phyloP scores from a whole-genome alignment of 352 stramenopile genomes.

The Phytophthora quininea region DNA sequence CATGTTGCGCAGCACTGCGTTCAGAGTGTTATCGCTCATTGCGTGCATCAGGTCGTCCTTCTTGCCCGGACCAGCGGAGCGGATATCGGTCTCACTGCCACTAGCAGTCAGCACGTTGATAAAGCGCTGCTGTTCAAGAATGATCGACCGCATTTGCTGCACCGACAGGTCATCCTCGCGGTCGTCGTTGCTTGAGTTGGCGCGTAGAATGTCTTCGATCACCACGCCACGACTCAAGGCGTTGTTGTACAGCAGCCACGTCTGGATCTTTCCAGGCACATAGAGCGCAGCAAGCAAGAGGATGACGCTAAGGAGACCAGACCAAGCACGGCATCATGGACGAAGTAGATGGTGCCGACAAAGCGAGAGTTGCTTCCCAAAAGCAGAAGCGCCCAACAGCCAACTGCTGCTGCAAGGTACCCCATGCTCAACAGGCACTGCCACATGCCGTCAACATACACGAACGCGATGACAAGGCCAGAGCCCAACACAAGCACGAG shows the following conservation, averaged over 20 bases:
- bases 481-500: slow-evolving; percentile 78
- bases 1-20: slow-evolving; percentile 63
- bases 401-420: slow-evolving; percentile 91
- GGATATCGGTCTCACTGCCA: slow-evolving; percentile 64
- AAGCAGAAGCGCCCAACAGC: slow-evolving; percentile 83
- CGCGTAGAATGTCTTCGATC: slow-evolving; percentile 95
- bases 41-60: slow-evolving; percentile 70
- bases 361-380: slow-evolving; percentile 90
- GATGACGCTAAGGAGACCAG: slow-evolving; percentile 93
- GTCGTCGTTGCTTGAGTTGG: slow-evolving; percentile 73
- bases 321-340: slow-evolving; percentile 94
- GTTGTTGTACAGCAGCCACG: slow-evolving; percentile 98
- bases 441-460: slow-evolving; percentile 86
- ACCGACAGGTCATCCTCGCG: slow-evolving; percentile 73
- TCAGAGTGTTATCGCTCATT: slow-evolving; percentile 74
- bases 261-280: slow-evolving; percentile 94
- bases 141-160: slow-evolving; percentile 80
- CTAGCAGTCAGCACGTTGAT: slow-evolving; percentile 66
- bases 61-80: slow-evolving; percentile 17
- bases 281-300: slow-evolving; percentile 91
- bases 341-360: slow-evolving; percentile 92
- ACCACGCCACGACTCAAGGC: slow-evolving; percentile 95
- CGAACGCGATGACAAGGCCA: slow-evolving; percentile 73
- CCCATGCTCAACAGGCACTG: slow-evolving; percentile 92
- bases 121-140: slow-evolving; percentile 80